Conservation (phyloP, 2,329 filamentous ascomycete species). For the Monosporascus sp. region DNA sequence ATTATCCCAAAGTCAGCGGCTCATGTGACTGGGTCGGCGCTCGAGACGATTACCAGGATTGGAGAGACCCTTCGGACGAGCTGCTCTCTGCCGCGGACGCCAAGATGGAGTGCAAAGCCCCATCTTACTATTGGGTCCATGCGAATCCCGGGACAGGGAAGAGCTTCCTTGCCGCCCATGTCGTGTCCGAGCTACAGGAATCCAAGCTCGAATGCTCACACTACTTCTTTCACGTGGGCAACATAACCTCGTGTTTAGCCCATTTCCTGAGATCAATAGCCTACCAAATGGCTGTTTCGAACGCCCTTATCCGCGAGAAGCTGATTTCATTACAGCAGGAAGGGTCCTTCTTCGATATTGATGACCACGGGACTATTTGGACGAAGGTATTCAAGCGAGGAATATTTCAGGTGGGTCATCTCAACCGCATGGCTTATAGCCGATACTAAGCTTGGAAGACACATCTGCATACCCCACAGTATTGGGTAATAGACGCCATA, state of each 20-base stretch:
- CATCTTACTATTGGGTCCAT: conserved; percentile 20
- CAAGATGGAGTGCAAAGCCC: not conserved
- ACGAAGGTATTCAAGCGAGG: conserved; percentile 25
- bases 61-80: conserved; percentile 12
- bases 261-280: conserved; percentile 22
- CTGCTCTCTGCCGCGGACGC: not conserved
- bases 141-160: conserved; percentile 19
- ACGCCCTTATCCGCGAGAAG: conserved; percentile 15
- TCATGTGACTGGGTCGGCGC: conserved; percentile 27
- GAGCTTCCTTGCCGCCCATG: conserved; percentile 4
- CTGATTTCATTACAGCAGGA: conserved; percentile 18
- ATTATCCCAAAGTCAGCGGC: conserved; percentile 20
- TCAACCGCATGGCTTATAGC: not conserved
- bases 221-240: conserved; percentile 17
- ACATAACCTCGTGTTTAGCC: conserved; percentile 6
- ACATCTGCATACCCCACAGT: conserved; percentile 16
- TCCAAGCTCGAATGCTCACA: conserved; percentile 5
- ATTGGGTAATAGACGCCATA: conserved; percentile 31
- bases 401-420: conserved; percentile 19
- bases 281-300: conserved; percentile 27
- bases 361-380: conserved; percentile 27
- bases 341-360: conserved; percentile 15
- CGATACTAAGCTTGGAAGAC: conserved; percentile 1
- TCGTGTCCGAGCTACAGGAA: conserved; percentile 5
- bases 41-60: conserved; percentile 20